A percentile compares a stretch with the other conserved stretches of the same genome.
These are phyloP conservation scores for Sphagnum magellanicum DNA, from an alignment of 228 moss, liverwort and hornwort genomes.

Conservation along the genomic window DNA sequence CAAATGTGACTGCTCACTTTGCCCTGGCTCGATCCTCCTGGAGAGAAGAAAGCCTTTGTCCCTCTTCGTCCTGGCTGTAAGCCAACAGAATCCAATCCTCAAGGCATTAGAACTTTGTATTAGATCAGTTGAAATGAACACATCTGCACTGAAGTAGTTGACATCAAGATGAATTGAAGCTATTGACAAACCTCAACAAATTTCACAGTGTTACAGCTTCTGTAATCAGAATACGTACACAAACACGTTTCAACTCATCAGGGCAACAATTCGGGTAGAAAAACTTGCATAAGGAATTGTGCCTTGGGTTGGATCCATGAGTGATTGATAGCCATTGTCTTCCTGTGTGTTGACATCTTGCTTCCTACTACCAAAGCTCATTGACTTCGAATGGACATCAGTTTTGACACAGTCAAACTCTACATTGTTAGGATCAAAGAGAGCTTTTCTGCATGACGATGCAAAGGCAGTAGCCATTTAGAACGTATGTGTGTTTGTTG, in stretches of 20 bases:
- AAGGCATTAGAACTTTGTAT: not conserved
- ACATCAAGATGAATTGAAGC: not conserved
- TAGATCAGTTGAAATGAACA: not conserved
- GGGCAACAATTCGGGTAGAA: not conserved
- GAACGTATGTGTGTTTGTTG: too few species aligned
- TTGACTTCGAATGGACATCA: not conserved
- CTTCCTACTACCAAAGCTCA: not conserved
- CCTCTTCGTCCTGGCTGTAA: conserved; percentile 2
- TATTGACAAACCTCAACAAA: too few species aligned
- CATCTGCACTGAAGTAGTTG: not conserved
- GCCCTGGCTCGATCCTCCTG: conserved; percentile 2
- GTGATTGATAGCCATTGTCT: not conserved
- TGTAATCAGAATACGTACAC: not conserved
- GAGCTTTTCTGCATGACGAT: not conserved
- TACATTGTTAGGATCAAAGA: not conserved
- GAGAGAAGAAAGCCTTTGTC: conserved; percentile 3
- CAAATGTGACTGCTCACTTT: not conserved
- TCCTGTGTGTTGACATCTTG: too few species aligned
- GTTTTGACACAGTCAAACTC: not conserved
- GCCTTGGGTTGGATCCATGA: not conserved
- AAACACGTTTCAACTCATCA: not conserved
- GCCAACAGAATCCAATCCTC: not conserved
- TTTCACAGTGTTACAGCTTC: too few species aligned
- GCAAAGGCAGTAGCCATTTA: too few species aligned
- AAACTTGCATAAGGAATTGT: not conserved